Evolutionary conservation across 169 alveolate genomes (phyloP).

Genomic region (Plasmodium blacklocki): DNA sequence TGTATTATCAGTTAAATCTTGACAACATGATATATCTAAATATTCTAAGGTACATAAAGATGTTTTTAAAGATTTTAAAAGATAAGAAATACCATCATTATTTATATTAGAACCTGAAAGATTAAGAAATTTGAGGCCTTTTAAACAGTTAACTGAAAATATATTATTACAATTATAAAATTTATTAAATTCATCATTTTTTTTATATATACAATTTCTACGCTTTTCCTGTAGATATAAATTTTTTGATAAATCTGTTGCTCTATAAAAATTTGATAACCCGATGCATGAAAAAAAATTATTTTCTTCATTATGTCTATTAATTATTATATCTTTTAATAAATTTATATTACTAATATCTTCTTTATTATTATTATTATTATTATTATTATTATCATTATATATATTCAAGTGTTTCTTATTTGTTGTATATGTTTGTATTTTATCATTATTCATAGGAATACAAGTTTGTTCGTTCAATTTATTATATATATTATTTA

Average conservation of each 20-base stretch:
- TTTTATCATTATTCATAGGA: too few relatives aligned
- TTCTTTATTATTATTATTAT: conserved; percentile 1
- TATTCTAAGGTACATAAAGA: conserved; percentile 41
- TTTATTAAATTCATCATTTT: conserved; percentile 10
- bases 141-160: conserved; percentile 41
- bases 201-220: conserved; percentile 50
- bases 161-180: conserved; percentile 9
- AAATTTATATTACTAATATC: background rate
- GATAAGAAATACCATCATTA: conserved; percentile 27
- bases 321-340: conserved; percentile 20
- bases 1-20: conserved; percentile 17
- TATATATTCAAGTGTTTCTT: background rate
- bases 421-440: background rate
- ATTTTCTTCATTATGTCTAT: conserved; percentile 39
- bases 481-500: too few relatives aligned
- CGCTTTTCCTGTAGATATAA: conserved; percentile 36
- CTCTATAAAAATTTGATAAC: conserved; percentile 30
- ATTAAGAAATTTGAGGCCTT: conserved; percentile 38
- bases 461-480: too few relatives aligned
- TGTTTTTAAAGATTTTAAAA: conserved; percentile 19
- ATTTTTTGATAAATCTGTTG: conserved; percentile 32
- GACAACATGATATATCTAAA: conserved; percentile 43
- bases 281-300: conserved; percentile 54
- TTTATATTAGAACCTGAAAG: conserved; percentile 33
- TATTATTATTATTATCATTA: conserved; percentile 1